Evolutionary conservation across 164 flowering plant species (phyloP).

Genomic region (Amborella trichopoda): DNA sequence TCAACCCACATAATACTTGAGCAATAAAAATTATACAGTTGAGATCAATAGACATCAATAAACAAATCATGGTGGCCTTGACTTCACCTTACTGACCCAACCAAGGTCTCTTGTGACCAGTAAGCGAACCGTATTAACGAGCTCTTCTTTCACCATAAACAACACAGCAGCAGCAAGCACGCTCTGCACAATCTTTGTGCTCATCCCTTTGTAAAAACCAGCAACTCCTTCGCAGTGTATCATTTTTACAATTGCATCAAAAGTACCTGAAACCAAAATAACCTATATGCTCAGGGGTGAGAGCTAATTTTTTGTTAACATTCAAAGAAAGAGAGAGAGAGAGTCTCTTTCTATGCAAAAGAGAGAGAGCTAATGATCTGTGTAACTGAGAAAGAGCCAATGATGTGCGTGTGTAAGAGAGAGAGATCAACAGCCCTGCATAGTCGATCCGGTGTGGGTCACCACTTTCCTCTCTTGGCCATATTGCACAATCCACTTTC

Average conservation of each 20-base stretch:
- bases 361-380: background rate
- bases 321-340: background rate
- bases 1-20: too few relatives aligned
- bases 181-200: conserved; percentile 86
- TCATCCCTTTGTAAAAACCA: conserved; percentile 85
- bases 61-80: conserved; percentile 19
- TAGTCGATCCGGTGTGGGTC: too few relatives aligned
- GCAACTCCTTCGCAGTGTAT: conserved; percentile 58
- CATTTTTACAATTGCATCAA: conserved; percentile 78
- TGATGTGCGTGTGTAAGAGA: background rate
- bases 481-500: too few relatives aligned
- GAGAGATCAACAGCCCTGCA: too few relatives aligned
- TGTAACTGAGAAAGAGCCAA: background rate
- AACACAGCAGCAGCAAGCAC: conserved; percentile 89
- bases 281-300: too few relatives aligned
- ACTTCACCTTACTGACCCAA: conserved; percentile 10
- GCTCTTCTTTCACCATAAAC: conserved; percentile 91
- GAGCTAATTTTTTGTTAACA: background rate
- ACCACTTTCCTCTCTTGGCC: too few relatives aligned
- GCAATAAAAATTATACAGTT: too few relatives aligned
- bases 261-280: conserved; percentile 47
- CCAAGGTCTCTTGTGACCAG: conserved; percentile 26
- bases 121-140: conserved; percentile 44
- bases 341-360: background rate
- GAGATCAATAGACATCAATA: too few relatives aligned